phyloP scores from a whole-genome alignment of 23 red algal genomes.

The Gracilaria domingensis region DNA sequence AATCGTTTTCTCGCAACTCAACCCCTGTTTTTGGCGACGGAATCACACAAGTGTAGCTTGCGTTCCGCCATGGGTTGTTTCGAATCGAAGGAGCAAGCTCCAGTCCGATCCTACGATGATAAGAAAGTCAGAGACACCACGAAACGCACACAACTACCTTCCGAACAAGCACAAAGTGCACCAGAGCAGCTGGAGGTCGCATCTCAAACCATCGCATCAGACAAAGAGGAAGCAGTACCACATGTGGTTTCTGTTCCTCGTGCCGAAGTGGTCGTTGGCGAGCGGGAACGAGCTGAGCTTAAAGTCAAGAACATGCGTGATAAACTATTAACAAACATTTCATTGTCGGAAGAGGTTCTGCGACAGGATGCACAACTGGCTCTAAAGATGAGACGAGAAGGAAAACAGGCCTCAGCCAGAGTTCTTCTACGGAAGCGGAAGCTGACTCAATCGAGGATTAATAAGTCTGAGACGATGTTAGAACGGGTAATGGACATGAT shows the following conservation, averaged over 20 bases:
- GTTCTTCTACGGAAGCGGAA: constrained; percentile 30
- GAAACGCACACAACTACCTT: not conserved
- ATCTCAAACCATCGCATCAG: not conserved
- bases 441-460: not conserved
- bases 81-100: constrained; percentile 10
- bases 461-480: not conserved
- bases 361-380: constrained; percentile 31
- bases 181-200: not conserved
- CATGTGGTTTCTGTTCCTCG: constrained; percentile 25
- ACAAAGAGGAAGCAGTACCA: not conserved
- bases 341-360: constrained; percentile 36
- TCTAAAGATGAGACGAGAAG: constrained; percentile 23
- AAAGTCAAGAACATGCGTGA: constrained; percentile 58
- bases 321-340: constrained; percentile 26
- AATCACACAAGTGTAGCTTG: not conserved
- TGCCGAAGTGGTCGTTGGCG: constrained; percentile 24
- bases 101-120: not conserved
- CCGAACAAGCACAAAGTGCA: not conserved
- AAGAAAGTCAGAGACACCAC: not conserved
- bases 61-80: constrained; percentile 17
- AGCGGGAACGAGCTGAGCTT: constrained; percentile 45
- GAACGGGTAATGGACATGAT: constrained; percentile 36
- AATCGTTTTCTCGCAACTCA: not conserved
- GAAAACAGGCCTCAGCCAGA: constrained; percentile 19
- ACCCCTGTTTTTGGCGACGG: too few relatives aligned